Evolutionary conservation across 176 grass and related monocot genomes (phyloP).

Genomic region (Carex cristatella): DNA sequence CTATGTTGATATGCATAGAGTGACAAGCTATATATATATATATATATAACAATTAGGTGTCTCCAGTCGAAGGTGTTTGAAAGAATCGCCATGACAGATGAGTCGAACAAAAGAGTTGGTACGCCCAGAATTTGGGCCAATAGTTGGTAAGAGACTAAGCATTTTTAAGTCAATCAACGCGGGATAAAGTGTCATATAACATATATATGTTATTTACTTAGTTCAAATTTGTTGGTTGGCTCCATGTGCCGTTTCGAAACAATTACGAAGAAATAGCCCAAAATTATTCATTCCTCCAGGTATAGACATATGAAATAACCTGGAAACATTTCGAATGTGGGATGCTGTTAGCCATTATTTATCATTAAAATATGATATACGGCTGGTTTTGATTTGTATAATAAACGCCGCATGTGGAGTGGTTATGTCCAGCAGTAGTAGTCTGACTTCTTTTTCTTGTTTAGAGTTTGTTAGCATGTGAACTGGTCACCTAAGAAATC

Average conservation of each 20-base stretch:
- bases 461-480: background rate
- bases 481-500: background rate
- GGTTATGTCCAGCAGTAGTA: background rate
- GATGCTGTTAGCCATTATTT: slow-evolving; percentile 5
- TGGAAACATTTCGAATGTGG: slow-evolving; percentile 5
- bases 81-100: slow-evolving; percentile 14
- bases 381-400: background rate
- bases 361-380: background rate
- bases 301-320: background rate
- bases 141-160: background rate
- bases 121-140: background rate
- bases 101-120: background rate
- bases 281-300: background rate
- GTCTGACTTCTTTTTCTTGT: background rate
- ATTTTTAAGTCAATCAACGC: slow-evolving; percentile 2
- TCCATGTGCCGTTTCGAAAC: background rate
- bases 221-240: slow-evolving; percentile 3
- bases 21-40: background rate
- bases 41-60: background rate
- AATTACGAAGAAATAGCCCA: background rate
- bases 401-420: background rate
- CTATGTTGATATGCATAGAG: background rate
- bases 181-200: background rate
- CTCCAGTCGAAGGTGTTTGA: slow-evolving; percentile 3
- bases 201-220: background rate